Base-by-base conservation (phyloP, 768 basidiomycete genomes). In the Pilatotrama ljubarskyi region DNA sequence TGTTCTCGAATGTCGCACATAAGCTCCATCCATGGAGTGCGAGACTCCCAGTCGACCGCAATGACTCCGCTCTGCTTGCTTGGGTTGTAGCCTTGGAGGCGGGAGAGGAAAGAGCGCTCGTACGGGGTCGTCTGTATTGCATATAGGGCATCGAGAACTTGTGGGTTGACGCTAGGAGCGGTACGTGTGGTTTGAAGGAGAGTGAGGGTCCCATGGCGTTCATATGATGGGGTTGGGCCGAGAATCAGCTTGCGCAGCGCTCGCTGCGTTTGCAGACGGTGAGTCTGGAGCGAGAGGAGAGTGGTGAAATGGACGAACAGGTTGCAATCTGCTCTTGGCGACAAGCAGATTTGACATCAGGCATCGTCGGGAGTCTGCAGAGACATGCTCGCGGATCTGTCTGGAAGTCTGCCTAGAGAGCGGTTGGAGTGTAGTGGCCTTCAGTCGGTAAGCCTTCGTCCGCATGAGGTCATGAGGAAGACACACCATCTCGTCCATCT, bases 1-100 rank as follows among this genome's bases (percentile, higher is more conserved):
- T 93, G 91, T 2, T 82, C 82, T 50, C 81, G 77, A 41, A 93
- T 79, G 63, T 93, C 90, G 32, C 72, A 69, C 87, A 92, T 88
- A 43, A 93, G 79, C 37, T 79, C 73, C 80, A 86, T 86, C 91
- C 91, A 93, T 0, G 88, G 84, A 3, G 89, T 73, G 40, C 74
- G 75, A 3, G 82, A 84, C 69, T 88, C 85, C 90, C 88, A 92
- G 70, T 92, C 90, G 24, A 85, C 75, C 10, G 84, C 79, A 40
- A 91, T 77, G 26, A 81, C 67, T 4, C 73, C 75, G 11, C 74
- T 66, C 49, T 62, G 73, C n/a, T 53, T 64, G 24, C 62, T 55
- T 2, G 41, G 63, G 36, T 66, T 58, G 41, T 72, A 71, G 20
- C 86, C 87, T 48, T 79, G 76, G 13, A 91, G 68, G 14, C 91